These are phyloP conservation scores for Hanseniaspora taiwanica DNA, from an alignment of 805 yeast genomes.

Conservation along the genomic window DNA sequence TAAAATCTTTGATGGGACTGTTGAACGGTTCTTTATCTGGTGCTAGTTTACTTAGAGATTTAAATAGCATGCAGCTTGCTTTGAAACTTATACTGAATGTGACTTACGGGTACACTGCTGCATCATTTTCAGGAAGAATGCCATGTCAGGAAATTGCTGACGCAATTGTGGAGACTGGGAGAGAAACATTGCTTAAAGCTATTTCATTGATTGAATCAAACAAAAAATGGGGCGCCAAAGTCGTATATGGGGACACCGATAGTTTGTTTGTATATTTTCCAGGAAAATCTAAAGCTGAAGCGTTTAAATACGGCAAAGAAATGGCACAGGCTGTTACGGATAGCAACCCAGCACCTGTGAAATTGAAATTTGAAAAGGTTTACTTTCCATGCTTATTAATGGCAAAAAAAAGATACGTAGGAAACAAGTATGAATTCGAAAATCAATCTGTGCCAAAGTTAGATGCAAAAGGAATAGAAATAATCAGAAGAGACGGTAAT, in stretches of 20 bases:
- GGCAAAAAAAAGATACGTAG: conserved; percentile 86
- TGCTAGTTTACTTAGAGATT: conserved; percentile 33
- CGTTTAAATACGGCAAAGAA: conserved; percentile 59
- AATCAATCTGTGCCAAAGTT: conserved; percentile 48
- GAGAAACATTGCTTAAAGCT: conserved; percentile 69
- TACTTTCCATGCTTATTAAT: conserved; percentile 75
- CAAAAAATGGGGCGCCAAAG: conserved; percentile 69
- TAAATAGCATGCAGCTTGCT: conserved; percentile 73
- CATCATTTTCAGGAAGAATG: conserved; percentile 93
- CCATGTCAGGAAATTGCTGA: conserved; percentile 94
- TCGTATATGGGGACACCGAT: conserved; percentile 95
- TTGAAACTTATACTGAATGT: conserved; percentile 86
- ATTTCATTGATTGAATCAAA: conserved; percentile 51
- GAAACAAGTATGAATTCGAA: conserved; percentile 56
- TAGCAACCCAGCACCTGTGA: conserved; percentile 66
- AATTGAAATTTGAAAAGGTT: conserved; percentile 81
- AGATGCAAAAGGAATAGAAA: conserved; percentile 96
- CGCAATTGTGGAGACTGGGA: conserved; percentile 80
- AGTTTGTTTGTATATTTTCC: conserved; percentile 85
- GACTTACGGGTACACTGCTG: conserved; percentile 91
- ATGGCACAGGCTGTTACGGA: conserved; percentile 54
- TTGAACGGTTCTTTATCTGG: conserved; percentile 22
- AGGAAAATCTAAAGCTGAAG: conserved; percentile 62
- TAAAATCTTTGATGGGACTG: conserved; percentile 59
- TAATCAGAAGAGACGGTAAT: conserved; percentile 87